Evolutionary conservation across 1,284 basidiomycete species (phyloP).

Genomic region (Golubevia pallescens): DNA sequence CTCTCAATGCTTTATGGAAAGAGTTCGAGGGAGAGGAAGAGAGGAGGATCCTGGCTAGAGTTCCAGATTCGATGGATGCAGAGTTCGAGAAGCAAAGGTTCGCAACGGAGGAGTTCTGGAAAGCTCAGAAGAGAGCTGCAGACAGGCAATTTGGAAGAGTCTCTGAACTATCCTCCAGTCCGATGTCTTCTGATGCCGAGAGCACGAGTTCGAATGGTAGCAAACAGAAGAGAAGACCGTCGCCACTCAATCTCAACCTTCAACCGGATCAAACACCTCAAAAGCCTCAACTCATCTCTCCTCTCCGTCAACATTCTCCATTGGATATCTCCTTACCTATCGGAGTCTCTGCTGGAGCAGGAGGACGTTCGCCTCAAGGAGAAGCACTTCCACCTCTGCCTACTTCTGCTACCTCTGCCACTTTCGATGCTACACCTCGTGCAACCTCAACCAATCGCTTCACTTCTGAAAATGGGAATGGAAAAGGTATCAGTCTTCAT

Average conservation of each 20-base stretch:
- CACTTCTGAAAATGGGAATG: neutral
- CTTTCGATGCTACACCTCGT: neutral
- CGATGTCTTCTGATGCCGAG: neutral
- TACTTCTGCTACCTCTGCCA: neutral
- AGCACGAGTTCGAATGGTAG: neutral
- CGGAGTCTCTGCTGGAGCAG: neutral
- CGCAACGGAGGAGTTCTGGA: too few relatives aligned
- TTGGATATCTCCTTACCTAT: neutral
- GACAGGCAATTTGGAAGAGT: too few relatives aligned
- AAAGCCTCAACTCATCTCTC: neutral
- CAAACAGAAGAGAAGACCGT: neutral
- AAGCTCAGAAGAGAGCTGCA: too few relatives aligned
- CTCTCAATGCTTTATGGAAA: too few relatives aligned
- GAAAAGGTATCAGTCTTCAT: neutral
- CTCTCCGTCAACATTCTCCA: neutral
- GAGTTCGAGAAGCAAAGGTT: too few relatives aligned
- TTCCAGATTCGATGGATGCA: too few relatives aligned
- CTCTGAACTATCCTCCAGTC: too few relatives aligned
- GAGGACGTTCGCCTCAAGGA: neutral
- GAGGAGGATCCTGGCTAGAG: too few relatives aligned
- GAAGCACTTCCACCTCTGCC: neutral
- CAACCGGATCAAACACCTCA: neutral
- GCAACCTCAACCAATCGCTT: neutral
- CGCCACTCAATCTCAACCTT: neutral
- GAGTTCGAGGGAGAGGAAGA: too few relatives aligned